A percentile compares a stretch with the other conserved stretches of the same genome.
Conservation (phyloP, 129 eudicot genomes). For the Helianthus tuberosus region DNA sequence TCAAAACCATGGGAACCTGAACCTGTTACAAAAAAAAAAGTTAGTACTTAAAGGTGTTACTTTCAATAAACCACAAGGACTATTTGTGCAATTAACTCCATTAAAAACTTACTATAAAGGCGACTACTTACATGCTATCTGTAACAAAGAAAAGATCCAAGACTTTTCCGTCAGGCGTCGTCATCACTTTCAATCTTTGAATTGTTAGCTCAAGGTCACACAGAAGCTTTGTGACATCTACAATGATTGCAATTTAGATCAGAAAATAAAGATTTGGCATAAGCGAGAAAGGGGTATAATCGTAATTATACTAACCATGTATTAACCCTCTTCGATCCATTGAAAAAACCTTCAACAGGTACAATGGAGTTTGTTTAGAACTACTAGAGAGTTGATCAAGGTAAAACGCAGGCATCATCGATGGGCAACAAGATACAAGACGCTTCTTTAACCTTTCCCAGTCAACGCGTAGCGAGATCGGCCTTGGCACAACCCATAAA, state of each 20-base stretch:
- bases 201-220: slow-evolving; percentile 77
- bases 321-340: slow-evolving; percentile 75
- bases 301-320: slow-evolving; percentile 50
- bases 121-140: slow-evolving; percentile 69
- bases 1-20: too few species aligned
- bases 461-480: slow-evolving; percentile 48
- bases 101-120: background rate
- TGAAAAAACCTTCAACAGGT: slow-evolving; percentile 75
- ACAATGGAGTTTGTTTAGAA: slow-evolving; percentile 50
- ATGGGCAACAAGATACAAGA: slow-evolving; percentile 70
- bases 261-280: slow-evolving; percentile 2
- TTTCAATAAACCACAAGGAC: too few species aligned
- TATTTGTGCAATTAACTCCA: too few species aligned
- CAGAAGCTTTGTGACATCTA: slow-evolving; percentile 80
- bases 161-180: slow-evolving; percentile 89
- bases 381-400: slow-evolving; percentile 41
- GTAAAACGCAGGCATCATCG: slow-evolving; percentile 58
- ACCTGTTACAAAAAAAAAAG: too few species aligned
- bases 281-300: background rate
- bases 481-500: slow-evolving; percentile 69
- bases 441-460: slow-evolving; percentile 77
- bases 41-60: too few species aligned
- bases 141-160: slow-evolving; percentile 83
- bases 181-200: slow-evolving; percentile 84
- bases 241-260: slow-evolving; percentile 11